Evolutionary conservation across 441 rosid genomes (phyloP).

Genomic region (Erysimum pusillum): DNA sequence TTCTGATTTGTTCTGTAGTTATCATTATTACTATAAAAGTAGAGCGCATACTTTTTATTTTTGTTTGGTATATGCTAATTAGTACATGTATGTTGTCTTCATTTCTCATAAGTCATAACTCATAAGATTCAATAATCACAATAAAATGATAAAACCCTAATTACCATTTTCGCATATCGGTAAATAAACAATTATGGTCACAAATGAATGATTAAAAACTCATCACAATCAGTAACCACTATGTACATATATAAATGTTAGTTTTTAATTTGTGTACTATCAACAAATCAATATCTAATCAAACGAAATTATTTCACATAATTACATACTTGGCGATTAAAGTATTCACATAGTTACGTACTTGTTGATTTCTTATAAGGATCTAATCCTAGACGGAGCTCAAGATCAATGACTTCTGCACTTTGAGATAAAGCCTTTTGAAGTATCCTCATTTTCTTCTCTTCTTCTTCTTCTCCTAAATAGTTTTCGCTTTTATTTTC

Average conservation of each 20-base stretch:
- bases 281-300: conserved; percentile 32
- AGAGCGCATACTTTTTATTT: no score
- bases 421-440: conserved; percentile 35
- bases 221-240: conserved; percentile 30
- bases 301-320: conserved; percentile 28
- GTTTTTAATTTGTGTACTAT: background rate
- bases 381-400: conserved; percentile 49
- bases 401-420: conserved; percentile 45
- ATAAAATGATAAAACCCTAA: background rate
- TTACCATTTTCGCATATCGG: background rate
- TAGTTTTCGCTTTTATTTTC: background rate
- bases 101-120: background rate
- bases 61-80: background rate
- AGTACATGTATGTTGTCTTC: background rate
- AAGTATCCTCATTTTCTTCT: conserved; percentile 18
- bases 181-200: background rate
- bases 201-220: conserved; percentile 1
- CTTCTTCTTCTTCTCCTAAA: conserved; percentile 41
- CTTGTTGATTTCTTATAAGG: conserved; percentile 41
- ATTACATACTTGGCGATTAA: background rate
- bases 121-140: background rate
- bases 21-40: no score
- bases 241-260: conserved; percentile 30
- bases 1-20: no score
- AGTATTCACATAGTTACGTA: conserved; percentile 27